Evolutionary conservation across 331 rosid species (phyloP), one percentile per base, ranked within the genome.

Genomic region (Rhamnella rubrinervis): DNA sequence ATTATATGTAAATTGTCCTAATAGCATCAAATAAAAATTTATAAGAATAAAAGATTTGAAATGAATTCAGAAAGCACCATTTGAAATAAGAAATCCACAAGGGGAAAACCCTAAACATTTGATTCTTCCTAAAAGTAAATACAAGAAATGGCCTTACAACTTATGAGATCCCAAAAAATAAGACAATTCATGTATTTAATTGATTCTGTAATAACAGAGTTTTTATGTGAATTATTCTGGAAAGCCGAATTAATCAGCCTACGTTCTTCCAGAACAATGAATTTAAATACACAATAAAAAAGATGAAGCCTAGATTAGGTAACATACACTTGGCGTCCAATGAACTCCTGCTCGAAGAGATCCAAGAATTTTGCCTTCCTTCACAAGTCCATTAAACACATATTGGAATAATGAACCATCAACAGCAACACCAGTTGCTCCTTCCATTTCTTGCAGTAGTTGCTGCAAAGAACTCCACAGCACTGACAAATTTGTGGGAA

Each of bases 281-380:
- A 72, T 39, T 56, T 15, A 8, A 70, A 63, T 40, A 28, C 28
- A 19, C 51, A 8, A 58, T 5, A 60, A 39, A 63, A 44, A 57
- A 60, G 73, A 68, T 16, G 39, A 44, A 72, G 63, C 59, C 41
- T 17, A 65, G 67, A 75, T 46, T 67, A 76, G 70, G 77, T 59
- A 58, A 83, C 93, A 75, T 85, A 95, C 99, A 79, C 89, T 86
- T 3, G 99, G 99, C 14, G 97, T 95, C 99, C 99, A 95, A 75
- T 91, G 93, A 61, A 91, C 91, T 78, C 99, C 99, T 13, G 97
- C 93, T 15, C 97, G 99, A 72, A 95, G 83, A 52, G 93, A 89
- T 56, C 99, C 99, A 31, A 84, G 85, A 78, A 95, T 75, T 81
- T 87, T 77, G 6, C 87, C 90, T 75, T 87, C 92, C 87, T 85